Evolutionary conservation across 495 filamentous ascomycete species (phyloP).

Genomic region (Daldinia caldariorum): DNA sequence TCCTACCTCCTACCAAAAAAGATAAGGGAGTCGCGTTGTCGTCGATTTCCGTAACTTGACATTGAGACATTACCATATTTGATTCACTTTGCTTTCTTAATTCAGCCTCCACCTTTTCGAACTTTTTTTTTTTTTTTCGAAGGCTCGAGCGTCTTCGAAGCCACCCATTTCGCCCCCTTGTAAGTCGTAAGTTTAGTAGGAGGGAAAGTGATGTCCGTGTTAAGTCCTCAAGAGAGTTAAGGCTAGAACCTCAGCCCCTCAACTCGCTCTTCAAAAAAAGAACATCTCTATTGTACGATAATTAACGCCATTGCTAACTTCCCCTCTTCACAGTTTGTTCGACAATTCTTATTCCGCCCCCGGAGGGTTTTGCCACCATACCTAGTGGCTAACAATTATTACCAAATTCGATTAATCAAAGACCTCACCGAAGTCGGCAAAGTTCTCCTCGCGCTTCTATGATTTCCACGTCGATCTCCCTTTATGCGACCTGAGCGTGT

Average conservation of each 20-base stretch:
- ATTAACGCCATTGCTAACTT: constrained; percentile 22
- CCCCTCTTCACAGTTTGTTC: constrained; percentile 8
- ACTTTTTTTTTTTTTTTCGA: constrained; percentile 2
- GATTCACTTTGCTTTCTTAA: constrained; percentile 1
- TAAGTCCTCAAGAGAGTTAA: neutral
- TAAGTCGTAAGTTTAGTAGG: constrained; percentile 15
- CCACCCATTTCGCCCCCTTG: neutral
- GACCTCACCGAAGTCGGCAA: neutral
- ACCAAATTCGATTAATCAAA: constrained; percentile 5
- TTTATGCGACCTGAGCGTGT: constrained; percentile 24
- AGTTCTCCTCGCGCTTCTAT: constrained; percentile 18
- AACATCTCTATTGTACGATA: neutral
- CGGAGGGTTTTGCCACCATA: neutral
- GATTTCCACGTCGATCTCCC: constrained; percentile 10
- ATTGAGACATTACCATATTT: neutral
- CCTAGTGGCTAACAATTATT: constrained; percentile 3
- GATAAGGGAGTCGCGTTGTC: constrained; percentile 36
- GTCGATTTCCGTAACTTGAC: constrained; percentile 5
- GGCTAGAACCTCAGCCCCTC: constrained; percentile 19
- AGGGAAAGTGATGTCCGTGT: neutral
- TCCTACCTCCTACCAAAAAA: constrained; percentile 10
- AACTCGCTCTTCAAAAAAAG: neutral
- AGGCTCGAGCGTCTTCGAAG: neutral
- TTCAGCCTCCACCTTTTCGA: neutral
- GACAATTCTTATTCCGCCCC: neutral